Evolutionary conservation across 306 rosid species (phyloP).

Genomic region (Lotus japonicus): DNA sequence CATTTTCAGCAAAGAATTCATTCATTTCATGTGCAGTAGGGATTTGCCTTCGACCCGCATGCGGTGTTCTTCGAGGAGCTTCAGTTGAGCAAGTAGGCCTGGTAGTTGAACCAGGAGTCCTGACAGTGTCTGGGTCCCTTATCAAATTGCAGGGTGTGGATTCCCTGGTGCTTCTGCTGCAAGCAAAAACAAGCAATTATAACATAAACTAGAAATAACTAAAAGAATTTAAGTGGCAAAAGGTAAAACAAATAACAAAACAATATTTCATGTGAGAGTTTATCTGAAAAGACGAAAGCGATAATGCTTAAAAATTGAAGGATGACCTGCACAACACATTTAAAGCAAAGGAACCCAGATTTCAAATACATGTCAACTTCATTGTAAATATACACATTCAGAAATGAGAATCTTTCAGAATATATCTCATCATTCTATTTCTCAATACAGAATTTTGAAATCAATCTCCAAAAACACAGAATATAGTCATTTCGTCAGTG

Average conservation of each 20-base stretch:
- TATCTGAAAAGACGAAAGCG: neutral
- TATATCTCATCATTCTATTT: neutral
- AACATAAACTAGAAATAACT: neutral
- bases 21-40: conserved; percentile 75
- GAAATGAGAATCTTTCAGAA: neutral
- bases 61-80: conserved; percentile 38
- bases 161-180: conserved; percentile 74
- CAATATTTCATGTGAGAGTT: neutral
- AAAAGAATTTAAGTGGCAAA: neutral
- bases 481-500: neutral
- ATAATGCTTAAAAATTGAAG: neutral
- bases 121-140: conserved; percentile 52
- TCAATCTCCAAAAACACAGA: neutral
- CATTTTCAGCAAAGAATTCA: conserved; percentile 72
- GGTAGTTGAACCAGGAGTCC: conserved; percentile 81
- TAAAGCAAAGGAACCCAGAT: neutral
- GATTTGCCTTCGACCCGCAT: conserved; percentile 47
- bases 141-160: conserved; percentile 93
- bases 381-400: neutral
- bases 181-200: conserved; percentile 13
- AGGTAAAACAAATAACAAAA: neutral
- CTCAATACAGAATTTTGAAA: neutral
- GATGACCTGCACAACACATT: neutral
- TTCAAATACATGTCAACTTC: neutral
- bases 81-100: conserved; percentile 57